Conservation (phyloP, 352 stramenopile species). For the Phytophthora tubulina region DNA sequence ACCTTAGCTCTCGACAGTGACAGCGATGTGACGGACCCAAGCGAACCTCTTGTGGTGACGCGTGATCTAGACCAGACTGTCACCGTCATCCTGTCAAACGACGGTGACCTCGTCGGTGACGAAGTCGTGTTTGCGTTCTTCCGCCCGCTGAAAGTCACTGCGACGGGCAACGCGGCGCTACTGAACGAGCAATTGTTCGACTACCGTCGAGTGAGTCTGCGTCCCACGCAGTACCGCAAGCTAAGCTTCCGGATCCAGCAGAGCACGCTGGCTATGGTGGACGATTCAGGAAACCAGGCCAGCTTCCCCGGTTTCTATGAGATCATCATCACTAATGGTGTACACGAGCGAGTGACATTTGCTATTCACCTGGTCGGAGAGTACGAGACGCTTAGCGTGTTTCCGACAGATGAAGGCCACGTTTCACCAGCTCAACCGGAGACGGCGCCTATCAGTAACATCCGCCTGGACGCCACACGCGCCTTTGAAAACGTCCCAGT, state of each 20-base stretch:
- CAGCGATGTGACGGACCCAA: constrained; percentile 12
- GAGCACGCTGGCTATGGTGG: constrained; percentile 63
- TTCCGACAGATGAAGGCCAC: constrained; percentile 34
- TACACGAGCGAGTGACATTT: constrained; percentile 73
- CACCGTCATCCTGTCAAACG: constrained; percentile 65
- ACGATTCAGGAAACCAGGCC: constrained; percentile 62
- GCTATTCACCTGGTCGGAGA: constrained; percentile 59
- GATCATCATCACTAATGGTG: constrained; percentile 78
- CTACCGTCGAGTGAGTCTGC: constrained; percentile 68
- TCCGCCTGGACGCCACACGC: constrained; percentile 12
- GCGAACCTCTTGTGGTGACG: constrained; percentile 44
- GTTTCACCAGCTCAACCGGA: not conserved
- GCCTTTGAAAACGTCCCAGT: constrained; percentile 20
- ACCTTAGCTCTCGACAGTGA: constrained; percentile 37
- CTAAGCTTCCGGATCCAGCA: constrained; percentile 57
- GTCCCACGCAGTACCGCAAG: constrained; percentile 43
- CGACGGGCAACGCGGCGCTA: constrained; percentile 62
- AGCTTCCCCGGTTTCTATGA: constrained; percentile 80
- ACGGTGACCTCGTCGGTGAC: constrained; percentile 59
- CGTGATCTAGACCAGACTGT: constrained; percentile 53
- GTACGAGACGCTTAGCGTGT: constrained; percentile 56
- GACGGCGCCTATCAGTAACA: constrained; percentile 5
- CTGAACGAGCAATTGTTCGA: constrained; percentile 85
- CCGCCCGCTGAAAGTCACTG: constrained; percentile 64
- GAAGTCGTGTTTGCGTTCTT: constrained; percentile 88